A percentile compares a stretch with the other conserved stretches of the same genome.
Conservation (phyloP, 148 eudicot species). For the Gaultheria prostrata region DNA sequence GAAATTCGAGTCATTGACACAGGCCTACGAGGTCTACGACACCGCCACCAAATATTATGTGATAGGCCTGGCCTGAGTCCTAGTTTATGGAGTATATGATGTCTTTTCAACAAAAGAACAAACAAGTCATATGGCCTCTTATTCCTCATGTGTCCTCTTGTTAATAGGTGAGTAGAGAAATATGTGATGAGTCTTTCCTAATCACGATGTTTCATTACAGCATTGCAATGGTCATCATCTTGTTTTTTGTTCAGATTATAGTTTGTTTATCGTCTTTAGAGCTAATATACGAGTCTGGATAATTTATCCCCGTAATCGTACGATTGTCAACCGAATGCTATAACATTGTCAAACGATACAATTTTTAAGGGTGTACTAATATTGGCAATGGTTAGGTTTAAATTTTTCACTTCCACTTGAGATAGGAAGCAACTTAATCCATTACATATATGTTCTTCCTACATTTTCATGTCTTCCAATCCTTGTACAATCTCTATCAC, state of each 20-base stretch:
- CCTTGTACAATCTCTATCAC: not conserved
- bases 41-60: not conserved
- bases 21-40: not conserved
- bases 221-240: too few relatives aligned
- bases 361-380: not conserved
- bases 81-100: too few relatives aligned
- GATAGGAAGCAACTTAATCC: not conserved
- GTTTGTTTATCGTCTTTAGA: too few relatives aligned
- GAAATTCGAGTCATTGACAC: too few relatives aligned
- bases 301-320: too few relatives aligned
- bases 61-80: not conserved
- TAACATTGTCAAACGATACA: not conserved
- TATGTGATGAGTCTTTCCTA: not conserved
- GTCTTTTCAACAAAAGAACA: not conserved
- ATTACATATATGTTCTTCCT: not conserved
- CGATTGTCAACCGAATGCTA: not conserved
- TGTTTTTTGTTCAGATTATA: too few relatives aligned
- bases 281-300: too few relatives aligned
- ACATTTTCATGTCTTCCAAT: not conserved
- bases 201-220: too few relatives aligned
- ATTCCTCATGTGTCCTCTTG: not conserved
- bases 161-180: not conserved
- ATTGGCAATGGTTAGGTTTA: not conserved
- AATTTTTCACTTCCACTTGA: not conserved
- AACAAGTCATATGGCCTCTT: not conserved